Base-by-base conservation (phyloP, 2,329 filamentous ascomycete species). In the Huntiella moniliformis region DNA sequence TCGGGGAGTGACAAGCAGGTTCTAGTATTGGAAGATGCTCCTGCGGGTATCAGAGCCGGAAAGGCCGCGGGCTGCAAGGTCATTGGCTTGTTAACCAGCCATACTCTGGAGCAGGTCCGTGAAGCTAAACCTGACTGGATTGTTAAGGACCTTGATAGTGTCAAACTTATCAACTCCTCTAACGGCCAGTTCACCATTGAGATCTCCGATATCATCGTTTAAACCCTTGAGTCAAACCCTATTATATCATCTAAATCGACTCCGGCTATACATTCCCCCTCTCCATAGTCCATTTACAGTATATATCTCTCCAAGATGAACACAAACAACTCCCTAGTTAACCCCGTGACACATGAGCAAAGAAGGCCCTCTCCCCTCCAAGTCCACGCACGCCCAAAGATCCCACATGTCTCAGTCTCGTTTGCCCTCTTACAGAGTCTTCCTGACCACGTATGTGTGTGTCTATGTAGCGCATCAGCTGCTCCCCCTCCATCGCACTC, bases 21-120 rank as follows among this genome's bases (percentile, higher is more conserved):
- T 38, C 66, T 94, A 46, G 87, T 95, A 42, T 64, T 94, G 34
- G 87, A 95, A 63, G 87, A 95, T 63, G 83, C 83, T 47, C 86
- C 87, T 4, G 83, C 85, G 5, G 87, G 87, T 4, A 83, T 94
- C 56, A 69, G 65, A 52, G 77, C 86, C 22, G 87, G 86, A 42
- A 92, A 87, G 63, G 82, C 74, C 1, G 87, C 87, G 7, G 86
- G 85, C 2, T 94, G 82, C 65, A 78, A 73, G 57, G 87, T 94
- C 10, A 63, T 93, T 39, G 87, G 78, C n/a, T 64, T 95, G 45
- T 74, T 82, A 46, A 94, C 86, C 45, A 92, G 83, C 56, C 87
- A 94, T 63, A 75, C 72, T 18, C 65, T 79, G 39, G 74, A 77
- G 54, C 74, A 87, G 63, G 70, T 93, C 42, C 63, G 69, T 50